phyloP scores from a whole-genome alignment of 768 basidiomycete genomes.

The Macrolepiota fuliginosa region DNA sequence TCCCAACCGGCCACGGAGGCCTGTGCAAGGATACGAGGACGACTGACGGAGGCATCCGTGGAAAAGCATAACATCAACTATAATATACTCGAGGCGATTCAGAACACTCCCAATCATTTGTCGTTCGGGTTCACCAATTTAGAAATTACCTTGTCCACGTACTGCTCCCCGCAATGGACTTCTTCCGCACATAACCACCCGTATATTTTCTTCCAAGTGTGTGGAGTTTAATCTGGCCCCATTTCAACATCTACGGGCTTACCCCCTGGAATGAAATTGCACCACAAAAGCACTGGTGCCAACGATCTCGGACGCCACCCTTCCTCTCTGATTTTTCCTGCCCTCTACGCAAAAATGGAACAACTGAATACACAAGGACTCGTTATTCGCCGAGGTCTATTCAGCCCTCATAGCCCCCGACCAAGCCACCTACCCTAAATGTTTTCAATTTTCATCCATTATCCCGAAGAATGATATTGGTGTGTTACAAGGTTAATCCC shows the following conservation, averaged over 20 bases:
- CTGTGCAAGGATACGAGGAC: conserved; percentile 77
- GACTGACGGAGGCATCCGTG: conserved; percentile 21
- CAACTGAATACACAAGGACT: too few relatives aligned
- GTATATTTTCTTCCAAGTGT: background rate
- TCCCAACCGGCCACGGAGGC: conserved; percentile 66
- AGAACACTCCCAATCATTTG: background rate
- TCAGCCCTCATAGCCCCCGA: too few relatives aligned
- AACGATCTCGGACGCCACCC: too few relatives aligned
- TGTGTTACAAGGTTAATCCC: too few relatives aligned
- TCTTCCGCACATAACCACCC: background rate
- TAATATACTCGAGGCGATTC: background rate
- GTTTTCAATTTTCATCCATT: too few relatives aligned
- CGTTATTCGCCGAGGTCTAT: too few relatives aligned
- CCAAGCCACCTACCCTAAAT: too few relatives aligned
- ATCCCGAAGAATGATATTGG: too few relatives aligned
- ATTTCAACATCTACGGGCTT: background rate
- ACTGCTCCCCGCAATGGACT: background rate
- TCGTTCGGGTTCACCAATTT: background rate
- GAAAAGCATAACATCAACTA: background rate
- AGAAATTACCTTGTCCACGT: background rate
- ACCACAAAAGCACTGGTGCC: too few relatives aligned
- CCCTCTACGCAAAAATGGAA: too few relatives aligned
- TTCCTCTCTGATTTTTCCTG: too few relatives aligned
- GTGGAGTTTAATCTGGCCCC: background rate
- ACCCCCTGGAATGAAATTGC: background rate